phyloP scores from a whole-genome alignment of 139 green algal species.

The Chlorella sp. region DNA sequence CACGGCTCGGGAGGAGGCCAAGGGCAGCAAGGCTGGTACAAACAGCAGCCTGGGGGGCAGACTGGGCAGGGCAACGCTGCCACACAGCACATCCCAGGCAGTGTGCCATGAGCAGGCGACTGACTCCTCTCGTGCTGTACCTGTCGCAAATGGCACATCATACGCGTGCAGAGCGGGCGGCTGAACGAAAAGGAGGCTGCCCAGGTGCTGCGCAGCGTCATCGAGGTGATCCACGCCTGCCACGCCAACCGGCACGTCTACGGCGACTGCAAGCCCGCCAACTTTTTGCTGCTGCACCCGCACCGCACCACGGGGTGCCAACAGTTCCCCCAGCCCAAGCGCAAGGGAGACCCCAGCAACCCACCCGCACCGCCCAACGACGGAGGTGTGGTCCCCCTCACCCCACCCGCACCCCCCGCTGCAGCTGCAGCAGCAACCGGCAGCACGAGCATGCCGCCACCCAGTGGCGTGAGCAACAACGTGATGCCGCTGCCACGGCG shows the following conservation, averaged over 20 bases:
- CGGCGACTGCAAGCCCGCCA: slow-evolving; percentile 63
- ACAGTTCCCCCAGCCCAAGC: background rate
- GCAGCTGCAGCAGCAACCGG: background rate
- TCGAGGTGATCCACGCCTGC: slow-evolving; percentile 46
- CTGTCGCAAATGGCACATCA: background rate
- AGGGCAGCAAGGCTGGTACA: background rate
- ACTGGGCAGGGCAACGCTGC: background rate
- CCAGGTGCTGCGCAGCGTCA: slow-evolving; percentile 35
- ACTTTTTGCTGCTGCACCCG: slow-evolving; percentile 47
- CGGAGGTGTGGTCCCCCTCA: too few species aligned
- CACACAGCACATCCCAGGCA: background rate
- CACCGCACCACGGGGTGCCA: background rate
- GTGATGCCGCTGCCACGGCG: too few species aligned
- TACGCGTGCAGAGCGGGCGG: slow-evolving; percentile 16
- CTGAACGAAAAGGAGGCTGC: slow-evolving; percentile 41
- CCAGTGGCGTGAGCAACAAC: too few species aligned
- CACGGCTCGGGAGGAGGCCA: background rate
- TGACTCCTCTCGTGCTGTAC: background rate
- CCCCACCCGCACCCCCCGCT: too few species aligned
- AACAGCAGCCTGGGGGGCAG: background rate
- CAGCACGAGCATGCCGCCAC: too few species aligned
- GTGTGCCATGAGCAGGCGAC: background rate
- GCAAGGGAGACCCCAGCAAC: too few species aligned
- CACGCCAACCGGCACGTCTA: slow-evolving; percentile 38
- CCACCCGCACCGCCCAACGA: too few species aligned